Conservation (phyloP, 2,329 filamentous ascomycete genomes). For the Fusarium nygamai region DNA sequence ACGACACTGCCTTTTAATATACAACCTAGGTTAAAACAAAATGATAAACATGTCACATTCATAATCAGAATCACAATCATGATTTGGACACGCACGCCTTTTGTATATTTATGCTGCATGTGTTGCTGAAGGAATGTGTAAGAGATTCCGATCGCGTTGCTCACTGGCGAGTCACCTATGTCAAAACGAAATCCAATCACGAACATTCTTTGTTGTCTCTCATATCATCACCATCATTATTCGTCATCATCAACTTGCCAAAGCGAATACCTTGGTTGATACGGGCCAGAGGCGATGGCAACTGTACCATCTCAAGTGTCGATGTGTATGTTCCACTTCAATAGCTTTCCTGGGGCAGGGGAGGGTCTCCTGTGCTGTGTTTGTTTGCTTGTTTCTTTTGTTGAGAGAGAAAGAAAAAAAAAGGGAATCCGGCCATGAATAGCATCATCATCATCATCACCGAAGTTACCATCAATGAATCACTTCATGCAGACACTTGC, state of each 20-base stretch:
- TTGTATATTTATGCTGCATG: slow-evolving; percentile 23
- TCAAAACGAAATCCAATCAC: slow-evolving; percentile 22
- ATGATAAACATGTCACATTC: slow-evolving; percentile 9
- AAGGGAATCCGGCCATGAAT: slow-evolving; percentile 3
- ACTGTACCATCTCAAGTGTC: background rate
- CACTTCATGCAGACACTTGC: slow-evolving; percentile 32
- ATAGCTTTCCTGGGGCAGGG: background rate
- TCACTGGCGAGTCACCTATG: slow-evolving; percentile 13
- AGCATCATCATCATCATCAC: slow-evolving; percentile 15
- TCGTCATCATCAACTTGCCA: slow-evolving; percentile 3
- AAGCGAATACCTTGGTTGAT: background rate
- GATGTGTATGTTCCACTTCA: background rate
- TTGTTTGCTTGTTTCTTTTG: background rate
- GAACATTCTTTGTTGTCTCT: slow-evolving; percentile 12
- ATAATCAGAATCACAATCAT: background rate
- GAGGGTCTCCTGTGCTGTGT: background rate
- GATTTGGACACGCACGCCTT: background rate
- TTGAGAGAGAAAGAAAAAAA: background rate
- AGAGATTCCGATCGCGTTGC: slow-evolving; percentile 13
- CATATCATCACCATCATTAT: slow-evolving; percentile 27
- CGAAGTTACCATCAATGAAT: slow-evolving; percentile 17
- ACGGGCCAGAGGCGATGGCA: background rate
- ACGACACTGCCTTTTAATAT: too few relatives aligned
- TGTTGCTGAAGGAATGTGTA: slow-evolving; percentile 35
- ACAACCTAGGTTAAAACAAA: background rate